A percentile compares a stretch with the other conserved stretches of the same genome.
These are phyloP conservation scores for Pichia membranifaciens DNA, from an alignment of 805 yeast species.

Conservation along the genomic window DNA sequence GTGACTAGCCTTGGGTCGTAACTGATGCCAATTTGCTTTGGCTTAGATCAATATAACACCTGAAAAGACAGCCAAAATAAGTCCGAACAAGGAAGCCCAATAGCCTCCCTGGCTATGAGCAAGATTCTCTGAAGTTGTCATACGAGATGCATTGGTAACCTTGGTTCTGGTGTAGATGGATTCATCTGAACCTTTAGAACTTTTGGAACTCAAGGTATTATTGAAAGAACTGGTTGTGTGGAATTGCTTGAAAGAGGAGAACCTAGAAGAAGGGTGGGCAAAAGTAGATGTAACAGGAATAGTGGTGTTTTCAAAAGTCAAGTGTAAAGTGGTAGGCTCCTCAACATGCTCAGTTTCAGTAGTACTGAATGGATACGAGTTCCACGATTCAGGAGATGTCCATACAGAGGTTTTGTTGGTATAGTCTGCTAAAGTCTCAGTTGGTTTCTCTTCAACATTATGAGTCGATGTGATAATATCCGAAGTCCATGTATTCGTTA, in stretches of 20 bases:
- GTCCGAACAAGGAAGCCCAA: constrained; percentile 6
- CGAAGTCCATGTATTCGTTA: no score
- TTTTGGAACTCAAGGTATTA: background rate
- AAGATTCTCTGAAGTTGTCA: constrained; percentile 1
- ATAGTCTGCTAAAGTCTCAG: background rate
- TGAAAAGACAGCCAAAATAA: constrained; percentile 6
- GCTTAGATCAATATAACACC: constrained; percentile 9
- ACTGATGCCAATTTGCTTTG: no score
- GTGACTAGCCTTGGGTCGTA: no score
- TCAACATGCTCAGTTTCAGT: background rate
- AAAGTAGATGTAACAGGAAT: background rate
- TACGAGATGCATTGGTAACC: background rate
- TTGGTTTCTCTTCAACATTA: background rate
- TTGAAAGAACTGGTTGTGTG: constrained; percentile 1
- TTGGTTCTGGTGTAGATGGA: constrained; percentile 6
- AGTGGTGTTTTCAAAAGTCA: background rate
- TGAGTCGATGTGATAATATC: background rate
- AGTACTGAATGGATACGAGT: constrained; percentile 7
- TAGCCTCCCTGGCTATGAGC: constrained; percentile 1
- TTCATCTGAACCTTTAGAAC: background rate
- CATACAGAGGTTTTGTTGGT: background rate
- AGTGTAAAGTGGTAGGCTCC: background rate
- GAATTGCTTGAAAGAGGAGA: background rate
- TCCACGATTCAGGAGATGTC: constrained; percentile 9
- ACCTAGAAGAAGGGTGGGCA: no score